phyloP scores from a whole-genome alignment of 2,329 filamentous ascomycete genomes.

The Calonectria honghensis region DNA sequence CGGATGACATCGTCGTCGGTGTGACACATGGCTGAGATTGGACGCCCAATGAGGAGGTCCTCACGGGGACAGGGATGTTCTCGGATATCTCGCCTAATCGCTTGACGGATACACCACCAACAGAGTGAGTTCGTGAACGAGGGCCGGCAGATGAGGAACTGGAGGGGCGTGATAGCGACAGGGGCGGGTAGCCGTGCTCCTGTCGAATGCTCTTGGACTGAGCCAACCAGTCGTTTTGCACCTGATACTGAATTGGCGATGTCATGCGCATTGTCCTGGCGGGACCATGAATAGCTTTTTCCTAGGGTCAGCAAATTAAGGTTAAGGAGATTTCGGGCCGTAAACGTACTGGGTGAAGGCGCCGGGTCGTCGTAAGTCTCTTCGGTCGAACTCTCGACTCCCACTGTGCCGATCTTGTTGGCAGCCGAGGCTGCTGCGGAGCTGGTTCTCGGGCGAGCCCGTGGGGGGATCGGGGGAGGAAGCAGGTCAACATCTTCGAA shows the following conservation, averaged over 20 bases:
- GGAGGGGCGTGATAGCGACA: constrained; percentile 48
- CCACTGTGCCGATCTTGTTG: constrained; percentile 43
- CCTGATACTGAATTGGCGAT: constrained; percentile 41
- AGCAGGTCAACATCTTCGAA: constrained; percentile 40
- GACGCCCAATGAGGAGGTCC: constrained; percentile 59
- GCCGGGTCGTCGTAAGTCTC: constrained; percentile 45
- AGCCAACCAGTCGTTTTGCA: constrained; percentile 38
- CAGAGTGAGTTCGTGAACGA: constrained; percentile 50
- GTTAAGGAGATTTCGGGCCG: background rate
- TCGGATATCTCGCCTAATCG: constrained; percentile 61
- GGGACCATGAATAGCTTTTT: constrained; percentile 42
- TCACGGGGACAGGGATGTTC: constrained; percentile 60
- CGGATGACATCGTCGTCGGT: constrained; percentile 53
- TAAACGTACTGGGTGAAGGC: constrained; percentile 47
- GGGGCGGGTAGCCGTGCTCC: constrained; percentile 37
- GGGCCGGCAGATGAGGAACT: constrained; percentile 52
- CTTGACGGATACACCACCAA: constrained; percentile 42
- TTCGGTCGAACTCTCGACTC: constrained; percentile 46
- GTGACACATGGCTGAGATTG: constrained; percentile 63
- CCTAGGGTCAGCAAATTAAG: constrained; percentile 25
- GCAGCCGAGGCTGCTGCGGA: constrained; percentile 33
- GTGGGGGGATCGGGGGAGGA: constrained; percentile 44
- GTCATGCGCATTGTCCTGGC: constrained; percentile 41
- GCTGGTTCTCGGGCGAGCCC: constrained; percentile 45
- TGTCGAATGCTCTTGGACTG: constrained; percentile 39